Evolutionary conservation across 352 stramenopile species (phyloP).

Genomic region (Pythium aristosporum): DNA sequence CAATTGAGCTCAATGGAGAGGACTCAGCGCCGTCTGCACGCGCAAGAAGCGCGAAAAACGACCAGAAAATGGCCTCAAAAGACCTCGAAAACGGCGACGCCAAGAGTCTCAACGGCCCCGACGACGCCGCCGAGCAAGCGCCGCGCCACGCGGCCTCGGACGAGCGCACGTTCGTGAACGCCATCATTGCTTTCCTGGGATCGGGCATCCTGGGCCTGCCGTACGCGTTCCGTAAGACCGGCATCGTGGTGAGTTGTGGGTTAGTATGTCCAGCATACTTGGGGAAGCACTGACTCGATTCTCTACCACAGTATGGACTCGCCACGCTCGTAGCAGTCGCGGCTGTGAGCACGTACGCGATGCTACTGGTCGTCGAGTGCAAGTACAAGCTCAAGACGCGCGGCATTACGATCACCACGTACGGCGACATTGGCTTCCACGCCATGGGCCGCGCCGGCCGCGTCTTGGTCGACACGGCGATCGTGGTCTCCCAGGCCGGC

Average conservation of each 20-base stretch:
- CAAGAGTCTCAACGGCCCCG: neutral
- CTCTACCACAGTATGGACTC: conserved; percentile 42
- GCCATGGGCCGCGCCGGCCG: conserved; percentile 70
- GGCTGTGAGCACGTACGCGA: conserved; percentile 61
- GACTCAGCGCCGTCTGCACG: neutral
- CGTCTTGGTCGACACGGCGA: conserved; percentile 78
- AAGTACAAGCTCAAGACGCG: conserved; percentile 73
- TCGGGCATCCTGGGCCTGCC: conserved; percentile 89
- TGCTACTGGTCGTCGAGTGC: conserved; percentile 77
- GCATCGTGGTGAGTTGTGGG: conserved; percentile 64
- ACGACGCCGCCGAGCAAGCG: conserved; percentile 15
- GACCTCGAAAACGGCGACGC: conserved; percentile 13
- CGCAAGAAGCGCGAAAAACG: conserved; percentile 1
- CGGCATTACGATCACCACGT: conserved; percentile 54
- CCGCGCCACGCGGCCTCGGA: conserved; percentile 50
- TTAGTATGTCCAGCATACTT: neutral
- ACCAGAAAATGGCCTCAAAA: neutral
- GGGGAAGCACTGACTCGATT: neutral
- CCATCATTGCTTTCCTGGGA: conserved; percentile 91
- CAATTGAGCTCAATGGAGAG: conserved; percentile 7
- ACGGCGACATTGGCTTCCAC: conserved; percentile 86
- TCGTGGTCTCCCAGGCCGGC: no score
- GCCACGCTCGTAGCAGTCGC: conserved; percentile 53
- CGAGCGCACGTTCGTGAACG: conserved; percentile 68
- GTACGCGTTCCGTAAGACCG: conserved; percentile 87